Conservation (phyloP, 2,329 filamentous ascomycete genomes). For the Lecanosticta acicola region DNA sequence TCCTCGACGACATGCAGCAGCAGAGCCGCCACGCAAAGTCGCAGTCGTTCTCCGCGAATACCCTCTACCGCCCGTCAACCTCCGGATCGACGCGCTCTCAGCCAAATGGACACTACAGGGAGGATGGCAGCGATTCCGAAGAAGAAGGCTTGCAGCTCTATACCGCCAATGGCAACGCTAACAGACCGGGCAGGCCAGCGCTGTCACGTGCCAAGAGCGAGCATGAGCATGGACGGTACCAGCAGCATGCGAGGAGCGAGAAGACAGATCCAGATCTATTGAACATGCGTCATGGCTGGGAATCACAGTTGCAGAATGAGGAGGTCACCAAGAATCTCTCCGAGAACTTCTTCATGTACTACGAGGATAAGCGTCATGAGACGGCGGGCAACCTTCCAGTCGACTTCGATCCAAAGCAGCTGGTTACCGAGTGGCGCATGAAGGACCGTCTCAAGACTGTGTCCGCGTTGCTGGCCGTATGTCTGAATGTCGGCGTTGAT, state of each 20-base stretch:
- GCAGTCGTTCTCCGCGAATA: constrained; percentile 11
- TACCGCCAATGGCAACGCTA: constrained; percentile 34
- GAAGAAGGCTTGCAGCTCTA: constrained; percentile 47
- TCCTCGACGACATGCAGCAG: constrained; percentile 11
- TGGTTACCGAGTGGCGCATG: constrained; percentile 92
- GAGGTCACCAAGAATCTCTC: constrained; percentile 67
- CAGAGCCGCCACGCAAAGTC: constrained; percentile 13
- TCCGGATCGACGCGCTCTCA: constrained; percentile 11
- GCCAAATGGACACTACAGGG: constrained; percentile 18
- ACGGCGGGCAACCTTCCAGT: constrained; percentile 82
- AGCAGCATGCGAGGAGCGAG: constrained; percentile 8
- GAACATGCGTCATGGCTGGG: constrained; percentile 74
- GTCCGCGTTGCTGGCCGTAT: constrained; percentile 87
- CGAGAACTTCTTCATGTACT: constrained; percentile 99
- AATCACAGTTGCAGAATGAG: constrained; percentile 87
- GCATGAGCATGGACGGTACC: constrained; percentile 9
- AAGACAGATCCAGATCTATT: constrained; percentile 11
- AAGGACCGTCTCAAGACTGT: constrained; percentile 94
- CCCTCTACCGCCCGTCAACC: constrained; percentile 11
- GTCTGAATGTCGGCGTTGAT: constrained; percentile 94
- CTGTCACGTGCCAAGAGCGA: constrained; percentile 20
- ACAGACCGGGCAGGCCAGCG: constrained; percentile 9
- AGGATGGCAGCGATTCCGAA: constrained; percentile 33
- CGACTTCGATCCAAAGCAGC: constrained; percentile 26
- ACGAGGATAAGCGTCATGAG: constrained; percentile 95